phyloP scores from a whole-genome alignment of 108 stramenopile genomes.

The Schizochytrium sp. region DNA sequence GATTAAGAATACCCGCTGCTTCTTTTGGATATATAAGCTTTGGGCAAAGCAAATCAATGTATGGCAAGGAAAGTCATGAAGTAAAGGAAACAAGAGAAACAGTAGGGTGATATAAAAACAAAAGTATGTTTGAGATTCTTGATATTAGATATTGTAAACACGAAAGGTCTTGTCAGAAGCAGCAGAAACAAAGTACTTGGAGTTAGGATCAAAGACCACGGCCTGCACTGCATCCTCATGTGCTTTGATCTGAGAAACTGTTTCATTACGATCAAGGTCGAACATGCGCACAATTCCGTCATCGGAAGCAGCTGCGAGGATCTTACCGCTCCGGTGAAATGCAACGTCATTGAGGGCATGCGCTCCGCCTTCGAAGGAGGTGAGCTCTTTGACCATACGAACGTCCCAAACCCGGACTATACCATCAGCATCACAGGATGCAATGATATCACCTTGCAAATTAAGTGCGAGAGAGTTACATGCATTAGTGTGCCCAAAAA shows the following conservation, averaged over 20 bases:
- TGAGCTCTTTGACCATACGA: slow-evolving; percentile 78
- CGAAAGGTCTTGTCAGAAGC: slow-evolving; percentile 75
- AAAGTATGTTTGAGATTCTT: too few species aligned
- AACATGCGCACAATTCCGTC: slow-evolving; percentile 74
- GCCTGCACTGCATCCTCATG: slow-evolving; percentile 79
- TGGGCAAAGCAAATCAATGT: too few species aligned
- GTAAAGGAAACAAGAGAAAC: too few species aligned
- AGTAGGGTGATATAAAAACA: too few species aligned
- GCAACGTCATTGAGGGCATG: slow-evolving; percentile 73
- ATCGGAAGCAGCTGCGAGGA: slow-evolving; percentile 73
- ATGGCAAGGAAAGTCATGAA: too few species aligned
- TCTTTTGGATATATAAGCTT: too few species aligned
- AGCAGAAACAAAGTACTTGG: slow-evolving; percentile 71
- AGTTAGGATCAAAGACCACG: slow-evolving; percentile 75
- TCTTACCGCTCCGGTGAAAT: slow-evolving; percentile 70
- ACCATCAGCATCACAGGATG: slow-evolving; percentile 78
- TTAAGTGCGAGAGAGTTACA: slow-evolving; percentile 75
- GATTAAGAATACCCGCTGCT: too few species aligned
- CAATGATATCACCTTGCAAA: slow-evolving; percentile 75
- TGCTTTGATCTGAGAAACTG: slow-evolving; percentile 63
- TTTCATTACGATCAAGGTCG: slow-evolving; percentile 10
- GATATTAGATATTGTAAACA: slow-evolving; percentile 65
- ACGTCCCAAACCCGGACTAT: slow-evolving; percentile 77
- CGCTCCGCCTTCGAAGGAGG: slow-evolving; percentile 70
- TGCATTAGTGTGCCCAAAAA: slow-evolving; percentile 80